These are phyloP conservation scores for Solanum stenotomum DNA, from an alignment of 257 asterid species.

Conservation along the genomic window DNA sequence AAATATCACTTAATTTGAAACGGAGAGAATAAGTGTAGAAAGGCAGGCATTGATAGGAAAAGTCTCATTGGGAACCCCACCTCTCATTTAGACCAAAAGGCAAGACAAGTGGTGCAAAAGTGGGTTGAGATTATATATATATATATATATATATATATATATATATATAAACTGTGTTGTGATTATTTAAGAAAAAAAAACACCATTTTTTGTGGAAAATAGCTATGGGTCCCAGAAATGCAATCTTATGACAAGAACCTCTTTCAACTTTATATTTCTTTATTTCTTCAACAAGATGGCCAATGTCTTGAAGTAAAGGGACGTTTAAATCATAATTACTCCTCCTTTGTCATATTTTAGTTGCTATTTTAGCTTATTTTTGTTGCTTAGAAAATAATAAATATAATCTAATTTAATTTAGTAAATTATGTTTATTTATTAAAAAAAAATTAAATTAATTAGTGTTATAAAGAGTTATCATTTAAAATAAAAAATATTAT, in stretches of 20 bases:
- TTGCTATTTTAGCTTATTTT: neutral
- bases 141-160: no score
- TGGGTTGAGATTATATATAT: neutral
- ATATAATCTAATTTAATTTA: no score
- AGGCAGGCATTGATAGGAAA: neutral
- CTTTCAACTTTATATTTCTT: neutral
- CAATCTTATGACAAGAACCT: neutral
- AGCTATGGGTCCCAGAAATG: neutral
- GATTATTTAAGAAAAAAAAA: no score
- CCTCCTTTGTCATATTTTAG: neutral
- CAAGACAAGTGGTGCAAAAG: slow-evolving; percentile 1
- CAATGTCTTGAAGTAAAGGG: neutral
- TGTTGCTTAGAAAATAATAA: neutral
- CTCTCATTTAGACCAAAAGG: slow-evolving; percentile 1
- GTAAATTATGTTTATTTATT: neutral
- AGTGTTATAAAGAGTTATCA: neutral
- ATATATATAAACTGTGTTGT: neutral
- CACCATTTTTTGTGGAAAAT: neutral
- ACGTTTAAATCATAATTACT: neutral
- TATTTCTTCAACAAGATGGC: neutral
- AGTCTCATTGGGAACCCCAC: neutral
- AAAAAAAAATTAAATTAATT: no score
- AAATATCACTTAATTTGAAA: neutral
- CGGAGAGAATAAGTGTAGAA: neutral
- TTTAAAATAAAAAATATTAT: no score